phyloP scores from a whole-genome alignment of 2,329 filamentous ascomycete species.

The Phaeosphaeriaceae sp. region DNA sequence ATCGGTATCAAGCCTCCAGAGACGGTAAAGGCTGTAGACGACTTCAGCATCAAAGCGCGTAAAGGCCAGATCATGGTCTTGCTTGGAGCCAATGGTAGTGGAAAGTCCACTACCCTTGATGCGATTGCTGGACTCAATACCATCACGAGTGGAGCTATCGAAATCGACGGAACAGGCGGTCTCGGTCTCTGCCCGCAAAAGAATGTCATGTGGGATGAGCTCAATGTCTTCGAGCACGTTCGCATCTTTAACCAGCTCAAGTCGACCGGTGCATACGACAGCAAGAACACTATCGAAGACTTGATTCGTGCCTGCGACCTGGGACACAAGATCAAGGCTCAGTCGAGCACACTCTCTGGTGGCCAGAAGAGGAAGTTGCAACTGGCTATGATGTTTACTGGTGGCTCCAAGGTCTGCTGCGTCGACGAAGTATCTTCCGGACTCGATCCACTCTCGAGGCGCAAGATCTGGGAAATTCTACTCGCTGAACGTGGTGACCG shows the following conservation, averaged over 20 bases:
- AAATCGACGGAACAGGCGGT: conserved; percentile 77
- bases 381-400: conserved; percentile 93
- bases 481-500: conserved; percentile 81
- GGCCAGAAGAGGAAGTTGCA: conserved; percentile 94
- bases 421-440: conserved; percentile 92
- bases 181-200: conserved; percentile 90
- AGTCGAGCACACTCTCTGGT: conserved; percentile 80
- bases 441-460: conserved; percentile 81
- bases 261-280: conserved; percentile 59
- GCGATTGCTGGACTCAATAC: conserved; percentile 83
- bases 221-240: conserved; percentile 87
- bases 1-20: conserved; percentile 60
- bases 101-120: conserved; percentile 89
- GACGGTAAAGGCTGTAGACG: conserved; percentile 79
- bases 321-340: conserved; percentile 73
- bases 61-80: conserved; percentile 86
- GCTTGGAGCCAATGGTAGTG: conserved; percentile 87
- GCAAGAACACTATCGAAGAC: conserved; percentile 64
- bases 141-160: conserved; percentile 77
- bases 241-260: conserved; percentile 85
- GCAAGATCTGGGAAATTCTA: conserved; percentile 95
- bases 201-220: conserved; percentile 90
- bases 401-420: conserved; percentile 85
- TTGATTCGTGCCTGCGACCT: conserved; percentile 78
- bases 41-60: conserved; percentile 72